Evolutionary conservation across 163 green algal genomes (phyloP), one percentile per base, ranked within the genome.

Genomic region (Volvox carteri): DNA sequence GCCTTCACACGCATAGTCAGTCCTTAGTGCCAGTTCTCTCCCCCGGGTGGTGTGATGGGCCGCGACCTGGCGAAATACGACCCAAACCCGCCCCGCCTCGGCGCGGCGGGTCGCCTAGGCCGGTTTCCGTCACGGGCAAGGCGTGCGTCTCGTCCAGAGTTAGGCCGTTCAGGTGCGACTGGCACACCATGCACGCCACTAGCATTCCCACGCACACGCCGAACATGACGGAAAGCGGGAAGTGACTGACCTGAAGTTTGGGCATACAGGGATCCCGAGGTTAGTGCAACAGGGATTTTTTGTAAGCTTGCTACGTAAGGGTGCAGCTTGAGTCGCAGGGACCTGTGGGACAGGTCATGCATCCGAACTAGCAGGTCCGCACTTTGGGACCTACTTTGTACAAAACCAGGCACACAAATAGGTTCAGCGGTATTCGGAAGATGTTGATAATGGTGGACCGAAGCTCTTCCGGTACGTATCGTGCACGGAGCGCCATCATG

Each of bases 371-470:
- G n/a, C n/a, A n/a, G n/a, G n/a, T n/a, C n/a, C n/a, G n/a, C n/a
- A n/a, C n/a, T n/a, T n/a, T n/a, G 54, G 4, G 37, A 50, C 72
- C 12, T 42, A 99, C 97, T 84, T 99, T 99, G 95, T 98, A 99
- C 4, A 99, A 95, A 35, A 99, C 96, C 84, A 98, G 88, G 92
- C 98, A 99, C 19, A 99, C 98, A 85, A 99, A 99, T 8, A 96
- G 62, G 93, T 99, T 99, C 85, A 99, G 93, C 18, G 97, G 97
- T 50, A 99, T 96, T 50, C 98, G 92, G 96, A 99, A 99, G 91
- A 98, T 96, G 95, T 99, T 99, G 93, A 99, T 99, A 92, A 99
- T 97, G 46, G 98, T 99, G 70, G 95, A 94, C 2, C 97, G 93
- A 78, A 85, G 92, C 90, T 98, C 97, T 88, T 99, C 97, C 0